Evolutionary conservation across 306 rosid species (phyloP), one percentile per base, ranked within the genome.

Genomic region (Vigna angularis): DNA sequence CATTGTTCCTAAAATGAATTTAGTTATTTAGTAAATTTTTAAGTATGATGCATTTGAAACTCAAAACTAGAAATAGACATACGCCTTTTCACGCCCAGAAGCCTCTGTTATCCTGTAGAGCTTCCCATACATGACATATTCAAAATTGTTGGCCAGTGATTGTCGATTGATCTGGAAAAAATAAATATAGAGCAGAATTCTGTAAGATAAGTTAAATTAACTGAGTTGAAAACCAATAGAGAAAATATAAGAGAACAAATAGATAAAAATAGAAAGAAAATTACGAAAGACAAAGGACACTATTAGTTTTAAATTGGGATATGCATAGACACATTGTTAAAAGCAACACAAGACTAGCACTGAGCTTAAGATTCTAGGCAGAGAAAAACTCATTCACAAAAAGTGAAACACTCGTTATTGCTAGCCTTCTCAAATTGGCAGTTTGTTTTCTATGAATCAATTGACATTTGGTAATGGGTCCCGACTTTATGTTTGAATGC

Each of bases 101-200:
- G 91, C 93, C 44, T 94, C 97, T 15, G 98, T 64, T 47, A 94
- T 86, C 79, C 87, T 84, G 70, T 68, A 94, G 18, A 94, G 93
- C 91, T 94, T 92, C 75, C 97, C 98, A 53, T 90, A 91, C 95
- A 94, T 94, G 72, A 94, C 95, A 28, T 94, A 92, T 72, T 94
- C 98, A 79, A 89, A 94, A 80, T 86, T 89, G 72, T 94, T 96
- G 0, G 97, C 98, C 57, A 94, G 83, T 6, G 93, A 88, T 87
- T 89, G 88, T 63, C 94, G 87, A 80, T 84, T 90, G 30, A 86
- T 90, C 89, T 93, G 84, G 34, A 73, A 74, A 71, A 7, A 7
- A 45, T 40, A 67, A 16, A 73, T 48, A 69, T 18, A 22, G 7
- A 20, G 14, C 61, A 85, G 38, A 47, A 79, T 62, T 58, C 10